Conservation (phyloP, 352 stramenopile species). For the Phytophthora pini region DNA sequence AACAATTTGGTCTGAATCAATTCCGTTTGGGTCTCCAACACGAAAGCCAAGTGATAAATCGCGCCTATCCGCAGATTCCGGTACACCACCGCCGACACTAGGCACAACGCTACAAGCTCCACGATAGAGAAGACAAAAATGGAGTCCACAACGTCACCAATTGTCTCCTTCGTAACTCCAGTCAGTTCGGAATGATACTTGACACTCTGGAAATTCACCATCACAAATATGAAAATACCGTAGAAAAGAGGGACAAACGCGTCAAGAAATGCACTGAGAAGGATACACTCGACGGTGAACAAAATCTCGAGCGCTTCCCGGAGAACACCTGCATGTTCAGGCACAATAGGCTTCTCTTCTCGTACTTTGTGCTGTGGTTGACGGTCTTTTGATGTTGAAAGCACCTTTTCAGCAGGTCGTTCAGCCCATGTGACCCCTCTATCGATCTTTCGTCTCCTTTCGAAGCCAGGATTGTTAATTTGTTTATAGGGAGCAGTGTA, state of each 20-base stretch:
- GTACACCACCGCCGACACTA: conserved; percentile 17
- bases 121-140: conserved; percentile 34
- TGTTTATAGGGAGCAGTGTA: conserved; percentile 1
- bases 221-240: conserved; percentile 20
- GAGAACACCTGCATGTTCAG: conserved; percentile 1
- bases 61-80: conserved; percentile 31
- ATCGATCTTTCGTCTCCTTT: background rate
- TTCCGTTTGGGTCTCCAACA: conserved; percentile 42
- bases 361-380: too few relatives aligned
- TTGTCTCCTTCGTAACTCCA: conserved; percentile 10
- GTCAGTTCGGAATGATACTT: conserved; percentile 43
- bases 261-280: conserved; percentile 42
- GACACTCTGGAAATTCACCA: conserved; percentile 33
- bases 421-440: conserved; percentile 7
- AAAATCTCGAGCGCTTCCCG: conserved; percentile 23
- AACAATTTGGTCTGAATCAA: conserved; percentile 42
- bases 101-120: conserved; percentile 35
- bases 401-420: background rate
- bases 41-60: conserved; percentile 46
- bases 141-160: conserved; percentile 16
- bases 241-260: conserved; percentile 45
- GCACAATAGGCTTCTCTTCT: background rate
- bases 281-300: conserved; percentile 42
- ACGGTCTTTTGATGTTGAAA: too few relatives aligned
- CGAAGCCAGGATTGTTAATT: background rate